Conservation (phyloP, 2,329 filamentous ascomycete genomes). For the Ophiostoma triangulosporum region DNA sequence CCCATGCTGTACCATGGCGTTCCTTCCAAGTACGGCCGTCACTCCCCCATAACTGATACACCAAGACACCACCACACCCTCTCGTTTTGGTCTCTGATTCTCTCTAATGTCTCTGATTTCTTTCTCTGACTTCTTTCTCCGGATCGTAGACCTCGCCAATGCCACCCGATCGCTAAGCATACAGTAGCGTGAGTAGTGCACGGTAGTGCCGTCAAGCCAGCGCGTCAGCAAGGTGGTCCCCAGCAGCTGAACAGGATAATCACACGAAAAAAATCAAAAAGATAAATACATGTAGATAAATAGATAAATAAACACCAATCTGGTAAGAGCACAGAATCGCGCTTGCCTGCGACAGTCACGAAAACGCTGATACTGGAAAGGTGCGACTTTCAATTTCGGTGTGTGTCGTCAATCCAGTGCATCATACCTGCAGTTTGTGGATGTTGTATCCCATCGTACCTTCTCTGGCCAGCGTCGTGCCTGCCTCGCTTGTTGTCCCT, state of each 20-base stretch:
- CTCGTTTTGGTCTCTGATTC: too few species aligned
- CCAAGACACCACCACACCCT: too few species aligned
- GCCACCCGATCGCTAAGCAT: too few species aligned
- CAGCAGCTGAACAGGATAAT: background rate
- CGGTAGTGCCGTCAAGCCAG: background rate
- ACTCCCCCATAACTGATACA: too few species aligned
- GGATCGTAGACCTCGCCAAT: too few species aligned
- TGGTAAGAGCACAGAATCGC: background rate
- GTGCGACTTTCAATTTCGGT: background rate
- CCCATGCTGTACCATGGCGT: too few species aligned
- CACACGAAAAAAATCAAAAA: background rate
- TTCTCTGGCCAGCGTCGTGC: background rate
- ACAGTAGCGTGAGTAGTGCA: background rate
- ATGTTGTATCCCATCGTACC: background rate
- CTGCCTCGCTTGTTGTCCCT: background rate
- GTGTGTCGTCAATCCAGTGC: too few species aligned
- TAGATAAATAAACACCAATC: background rate
- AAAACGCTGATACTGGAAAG: background rate
- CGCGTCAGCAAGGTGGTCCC: background rate
- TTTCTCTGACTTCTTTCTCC: too few species aligned
- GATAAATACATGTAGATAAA: background rate
- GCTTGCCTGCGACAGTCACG: background rate
- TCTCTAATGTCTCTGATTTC: too few species aligned
- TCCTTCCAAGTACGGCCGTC: too few species aligned
- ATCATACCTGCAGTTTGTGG: too few species aligned